Evolutionary conservation across 2,329 filamentous ascomycete genomes (phyloP), one percentile per base, ranked within the genome.

Genomic region (Apiospora kogelbergensis): DNA sequence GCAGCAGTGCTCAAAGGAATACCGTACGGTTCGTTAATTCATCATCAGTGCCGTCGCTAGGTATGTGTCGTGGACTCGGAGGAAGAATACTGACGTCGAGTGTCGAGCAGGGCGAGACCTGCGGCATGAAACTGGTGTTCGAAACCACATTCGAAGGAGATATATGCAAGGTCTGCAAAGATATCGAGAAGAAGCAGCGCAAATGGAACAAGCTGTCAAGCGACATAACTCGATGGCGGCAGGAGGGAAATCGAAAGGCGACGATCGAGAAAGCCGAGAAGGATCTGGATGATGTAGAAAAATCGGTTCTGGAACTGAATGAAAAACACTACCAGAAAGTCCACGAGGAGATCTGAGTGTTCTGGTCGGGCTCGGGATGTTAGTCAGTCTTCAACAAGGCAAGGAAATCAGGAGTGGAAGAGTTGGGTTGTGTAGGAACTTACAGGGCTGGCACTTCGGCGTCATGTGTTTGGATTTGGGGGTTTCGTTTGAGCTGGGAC

Each of bases 1-100:
- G 73, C 89, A 95, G 81, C 95, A 97, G 80, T 98, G 95, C 87
- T 91, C 92, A 81, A 94, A 94, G 82, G 95, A 98, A 81, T 97
- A 97, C 84, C 93, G 95, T 73, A 97, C 93, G 74, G 53, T 60
- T 60, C 30, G 53, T 60, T 37, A 20, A 20, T 33, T 6, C 10
- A 30, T 26, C 7, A 15, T 17, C 48, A 13, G 6, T 53, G 22
- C 46, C 22, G 13, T 26, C 22, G 13, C 22, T 15, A 53, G 22
- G 10, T 11, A 11, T 53, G 30, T n/a, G 26, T n/a, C 20, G 53
- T 60, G 26, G 53, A 33, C 30, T 37, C 13, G 53, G 30, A 22
- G 30, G 20, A 37, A 9, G n/a, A 9, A 37, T 37, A 37, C 53
- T 60, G 20, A 60, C 26, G 26, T 37, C 17, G 26, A 37, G 53